Conservation (phyloP, 2,329 filamentous ascomycete genomes). For the Aureobasidium sp. region DNA sequence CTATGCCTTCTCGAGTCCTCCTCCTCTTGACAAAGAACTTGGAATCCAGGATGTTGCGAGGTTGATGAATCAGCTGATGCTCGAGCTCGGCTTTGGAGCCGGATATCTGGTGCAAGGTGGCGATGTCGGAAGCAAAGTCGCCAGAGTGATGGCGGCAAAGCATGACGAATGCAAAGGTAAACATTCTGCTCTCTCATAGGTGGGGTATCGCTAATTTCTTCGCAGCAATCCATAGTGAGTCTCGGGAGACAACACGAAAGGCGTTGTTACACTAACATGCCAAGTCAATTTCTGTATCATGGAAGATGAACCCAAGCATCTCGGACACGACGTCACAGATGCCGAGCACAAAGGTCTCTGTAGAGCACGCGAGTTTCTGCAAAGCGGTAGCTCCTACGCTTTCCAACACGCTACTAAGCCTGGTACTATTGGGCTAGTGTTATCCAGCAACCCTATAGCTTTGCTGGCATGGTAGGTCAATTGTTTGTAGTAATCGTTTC, state of each 20-base stretch:
- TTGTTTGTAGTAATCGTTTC: too few relatives aligned
- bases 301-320: slow-evolving; percentile 20
- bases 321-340: slow-evolving; percentile 24
- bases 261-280: not conserved
- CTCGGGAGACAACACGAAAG: not conserved
- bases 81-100: slow-evolving; percentile 44
- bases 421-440: slow-evolving; percentile 49
- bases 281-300: slow-evolving; percentile 21
- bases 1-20: slow-evolving; percentile 45
- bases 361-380: slow-evolving; percentile 32
- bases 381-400: slow-evolving; percentile 44
- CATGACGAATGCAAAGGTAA: slow-evolving; percentile 44
- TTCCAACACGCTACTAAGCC: slow-evolving; percentile 49
- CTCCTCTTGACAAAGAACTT: slow-evolving; percentile 43
- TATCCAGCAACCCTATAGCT: slow-evolving; percentile 49
- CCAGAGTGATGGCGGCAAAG: slow-evolving; percentile 36
- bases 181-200: slow-evolving; percentile 8
- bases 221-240: not conserved
- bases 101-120: slow-evolving; percentile 53
- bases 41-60: slow-evolving; percentile 33
- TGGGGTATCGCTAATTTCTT: not conserved
- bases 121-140: slow-evolving; percentile 45
- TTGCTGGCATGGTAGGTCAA: slow-evolving; percentile 45
- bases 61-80: slow-evolving; percentile 47
- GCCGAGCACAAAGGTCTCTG: slow-evolving; percentile 34